Base-by-base conservation (phyloP, 1,139 yeast genomes). In the Sugiyamaella castrensis region DNA sequence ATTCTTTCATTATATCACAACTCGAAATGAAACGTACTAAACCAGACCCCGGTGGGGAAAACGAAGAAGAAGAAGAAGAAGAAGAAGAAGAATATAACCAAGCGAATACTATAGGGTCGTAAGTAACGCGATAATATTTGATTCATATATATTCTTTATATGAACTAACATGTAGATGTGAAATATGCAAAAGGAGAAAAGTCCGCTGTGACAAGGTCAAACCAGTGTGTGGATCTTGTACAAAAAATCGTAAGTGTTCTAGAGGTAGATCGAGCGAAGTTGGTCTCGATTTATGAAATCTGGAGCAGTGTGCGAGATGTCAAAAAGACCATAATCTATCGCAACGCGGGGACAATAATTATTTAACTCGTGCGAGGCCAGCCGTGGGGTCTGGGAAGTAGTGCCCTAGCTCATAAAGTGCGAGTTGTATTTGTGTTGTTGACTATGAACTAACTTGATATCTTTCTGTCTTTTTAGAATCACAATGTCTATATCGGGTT, bases 101-200 rank as follows among this genome's bases (percentile, higher is more conserved):
- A 19, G 24, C 24, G 24, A 19, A 19, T 19, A 5, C 24, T 19
- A 19, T 19, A 19, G 24, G 24, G 24, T 19, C 39, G 24, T 11
- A 36, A n/a, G 31, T n/a, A 12, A 36, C 27, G 9, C 31, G 39
- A 36, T 9, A 19, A 36, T 36, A 19, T 8, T 12, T 31, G 5
- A 3, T 3, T 31, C 34, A 10, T 10, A 11, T 10, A 31, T 12
- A 4, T 7, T 15, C n/a, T 15, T 15, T 9, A 10, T 8, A 10
- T 33, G n/a, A 19, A 12, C 41, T 43, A 34, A 32, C 43, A 26
- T 16, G n/a, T 16, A 54, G 57, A 8, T 57, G 61, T 43, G 57
- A 57, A 34, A 48, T 40, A 28, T 57, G 61, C 40, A 56, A 55
- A 46, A 43, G 46, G 34, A 40, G 60, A 37, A 57, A 57, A 45